phyloP scores from a whole-genome alignment of 441 rosid species.

The Brassica hybrid region DNA sequence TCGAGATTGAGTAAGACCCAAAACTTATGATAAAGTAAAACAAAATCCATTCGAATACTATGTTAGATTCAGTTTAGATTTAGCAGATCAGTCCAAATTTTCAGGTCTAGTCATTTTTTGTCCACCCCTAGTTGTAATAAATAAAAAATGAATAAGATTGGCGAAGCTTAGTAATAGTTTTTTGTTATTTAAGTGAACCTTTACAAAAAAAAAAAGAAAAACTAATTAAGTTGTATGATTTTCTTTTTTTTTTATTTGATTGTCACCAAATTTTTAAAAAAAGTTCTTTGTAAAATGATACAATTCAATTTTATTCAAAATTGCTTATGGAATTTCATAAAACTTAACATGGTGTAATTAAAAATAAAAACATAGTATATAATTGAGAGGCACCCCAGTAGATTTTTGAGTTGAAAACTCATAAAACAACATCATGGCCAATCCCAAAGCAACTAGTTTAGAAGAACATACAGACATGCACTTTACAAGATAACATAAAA shows the following conservation, averaged over 20 bases:
- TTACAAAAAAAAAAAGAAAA: neutral
- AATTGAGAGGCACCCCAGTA: neutral
- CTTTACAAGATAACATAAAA: conserved; percentile 14
- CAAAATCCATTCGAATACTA: neutral
- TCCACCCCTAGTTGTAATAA: neutral
- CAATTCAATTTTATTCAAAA: neutral
- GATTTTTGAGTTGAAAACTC: conserved; percentile 6
- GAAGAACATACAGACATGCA: conserved; percentile 24
- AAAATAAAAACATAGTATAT: neutral
- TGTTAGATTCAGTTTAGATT: neutral
- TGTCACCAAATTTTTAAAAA: neutral
- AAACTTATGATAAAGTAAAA: neutral
- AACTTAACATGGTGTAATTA: neutral
- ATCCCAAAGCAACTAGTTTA: conserved; percentile 31
- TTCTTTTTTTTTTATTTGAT: neutral
- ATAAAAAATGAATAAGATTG: neutral
- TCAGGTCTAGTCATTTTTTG: neutral
- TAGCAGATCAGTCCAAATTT: neutral
- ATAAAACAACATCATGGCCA: neutral
- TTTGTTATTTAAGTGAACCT: neutral
- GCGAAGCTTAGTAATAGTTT: neutral
- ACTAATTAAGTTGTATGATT: neutral
- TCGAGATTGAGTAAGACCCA: neutral
- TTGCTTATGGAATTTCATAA: neutral
- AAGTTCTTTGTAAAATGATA: neutral